phyloP scores from a whole-genome alignment of 768 basidiomycete genomes.

The Mycena belliarum region DNA sequence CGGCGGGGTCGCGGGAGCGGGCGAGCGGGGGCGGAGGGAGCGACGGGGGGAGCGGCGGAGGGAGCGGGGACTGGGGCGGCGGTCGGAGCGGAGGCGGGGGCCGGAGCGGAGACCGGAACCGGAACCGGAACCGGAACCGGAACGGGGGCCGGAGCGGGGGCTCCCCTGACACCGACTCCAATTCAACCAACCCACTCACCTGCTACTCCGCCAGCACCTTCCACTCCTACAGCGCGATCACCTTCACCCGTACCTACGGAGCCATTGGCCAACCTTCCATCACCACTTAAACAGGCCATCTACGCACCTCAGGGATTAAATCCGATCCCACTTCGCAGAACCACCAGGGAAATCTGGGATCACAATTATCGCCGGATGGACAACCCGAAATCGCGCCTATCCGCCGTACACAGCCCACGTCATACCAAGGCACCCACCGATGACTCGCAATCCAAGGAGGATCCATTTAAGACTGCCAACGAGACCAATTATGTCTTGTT shows the following conservation, averaged over 20 bases:
- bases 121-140: too few relatives aligned
- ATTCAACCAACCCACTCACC: conserved; percentile 1
- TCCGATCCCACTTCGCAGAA: background rate
- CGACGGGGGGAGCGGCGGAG: too few relatives aligned
- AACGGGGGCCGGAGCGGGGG: too few relatives aligned
- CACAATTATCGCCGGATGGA: background rate
- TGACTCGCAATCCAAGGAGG: background rate
- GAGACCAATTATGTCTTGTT: background rate
- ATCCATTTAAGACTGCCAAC: background rate
- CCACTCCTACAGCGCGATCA: background rate
- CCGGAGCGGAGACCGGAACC: too few relatives aligned
- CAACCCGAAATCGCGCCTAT: conserved; percentile 1
- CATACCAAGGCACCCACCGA: background rate
- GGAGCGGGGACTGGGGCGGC: too few relatives aligned
- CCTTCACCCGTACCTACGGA: background rate
- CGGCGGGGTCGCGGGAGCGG: too few relatives aligned
- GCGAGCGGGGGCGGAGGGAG: too few relatives aligned
- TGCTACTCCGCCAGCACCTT: background rate
- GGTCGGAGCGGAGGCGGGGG: too few relatives aligned
- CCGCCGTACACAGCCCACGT: background rate
- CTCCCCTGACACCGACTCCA: background rate
- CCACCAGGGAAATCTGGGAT: background rate
- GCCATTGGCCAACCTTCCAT: background rate
- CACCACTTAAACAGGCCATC: background rate
- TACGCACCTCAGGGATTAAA: conserved; percentile 5